phyloP scores from a whole-genome alignment of 2,329 filamentous ascomycete species.

The Xylaria polymorpha region DNA sequence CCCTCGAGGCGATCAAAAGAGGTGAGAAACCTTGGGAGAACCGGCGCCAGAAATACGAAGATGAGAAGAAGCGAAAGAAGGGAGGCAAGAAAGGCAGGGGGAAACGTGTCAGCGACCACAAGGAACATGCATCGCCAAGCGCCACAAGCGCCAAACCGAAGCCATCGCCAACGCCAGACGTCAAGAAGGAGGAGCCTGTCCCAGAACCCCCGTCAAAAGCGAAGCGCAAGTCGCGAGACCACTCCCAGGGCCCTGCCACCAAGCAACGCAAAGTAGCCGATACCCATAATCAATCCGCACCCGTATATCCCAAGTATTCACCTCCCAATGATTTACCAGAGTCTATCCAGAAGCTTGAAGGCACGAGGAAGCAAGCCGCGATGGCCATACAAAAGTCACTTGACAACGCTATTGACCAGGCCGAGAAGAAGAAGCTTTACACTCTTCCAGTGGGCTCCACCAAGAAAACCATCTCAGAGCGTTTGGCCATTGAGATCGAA shows the following conservation, averaged over 20 bases:
- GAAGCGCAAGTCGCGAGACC: constrained; percentile 70
- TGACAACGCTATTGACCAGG: constrained; percentile 70
- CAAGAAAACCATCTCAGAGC: constrained; percentile 72
- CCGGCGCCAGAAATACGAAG: constrained; percentile 70
- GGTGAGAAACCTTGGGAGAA: constrained; percentile 91
- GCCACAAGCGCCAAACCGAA: constrained; percentile 55
- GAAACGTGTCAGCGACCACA: constrained; percentile 73
- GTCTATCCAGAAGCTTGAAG: constrained; percentile 67
- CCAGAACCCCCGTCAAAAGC: constrained; percentile 55
- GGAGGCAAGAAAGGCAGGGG: constrained; percentile 72
- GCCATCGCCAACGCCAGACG: constrained; percentile 53
- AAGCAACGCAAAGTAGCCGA: constrained; percentile 69
- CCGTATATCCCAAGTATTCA: constrained; percentile 56
- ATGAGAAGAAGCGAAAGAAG: constrained; percentile 70
- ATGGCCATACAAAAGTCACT: constrained; percentile 78
- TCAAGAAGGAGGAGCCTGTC: constrained; percentile 52
- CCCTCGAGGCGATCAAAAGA: constrained; percentile 79
- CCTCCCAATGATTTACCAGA: constrained; percentile 64
- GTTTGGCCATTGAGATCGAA: constrained; percentile 83
- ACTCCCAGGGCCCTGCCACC: constrained; percentile 61
- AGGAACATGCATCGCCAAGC: constrained; percentile 60
- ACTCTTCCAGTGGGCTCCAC: constrained; percentile 72
- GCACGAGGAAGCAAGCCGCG: constrained; percentile 74
- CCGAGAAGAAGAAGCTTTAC: constrained; percentile 74
- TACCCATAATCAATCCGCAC: constrained; percentile 58